Conservation (phyloP, 2,329 filamentous ascomycete species). For the Fusarium udum region DNA sequence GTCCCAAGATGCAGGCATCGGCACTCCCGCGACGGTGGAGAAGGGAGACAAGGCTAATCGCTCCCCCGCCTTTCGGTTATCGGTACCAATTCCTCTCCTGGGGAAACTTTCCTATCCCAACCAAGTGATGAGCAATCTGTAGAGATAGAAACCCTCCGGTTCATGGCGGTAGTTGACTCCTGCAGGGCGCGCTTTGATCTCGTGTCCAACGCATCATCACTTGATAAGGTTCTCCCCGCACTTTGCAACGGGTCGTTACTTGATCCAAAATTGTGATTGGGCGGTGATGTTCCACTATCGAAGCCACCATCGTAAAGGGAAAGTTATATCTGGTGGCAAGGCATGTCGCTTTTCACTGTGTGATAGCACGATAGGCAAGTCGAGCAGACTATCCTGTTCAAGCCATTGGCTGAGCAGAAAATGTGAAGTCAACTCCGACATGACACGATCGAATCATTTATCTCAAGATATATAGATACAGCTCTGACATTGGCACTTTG, state of each 20-base stretch:
- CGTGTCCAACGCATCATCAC: background rate
- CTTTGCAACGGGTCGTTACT: no score
- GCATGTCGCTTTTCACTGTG: background rate
- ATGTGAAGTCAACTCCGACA: background rate
- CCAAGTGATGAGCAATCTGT: no score
- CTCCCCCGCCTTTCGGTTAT: conserved; percentile 16
- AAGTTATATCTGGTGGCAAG: conserved; percentile 22
- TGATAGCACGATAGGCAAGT: conserved; percentile 1
- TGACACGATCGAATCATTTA: background rate
- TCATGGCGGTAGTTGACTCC: background rate
- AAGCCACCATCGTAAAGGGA: conserved; percentile 5
- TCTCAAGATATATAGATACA: background rate
- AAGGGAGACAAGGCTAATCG: conserved; percentile 1
- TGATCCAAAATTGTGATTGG: background rate
- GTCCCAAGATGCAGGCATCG: background rate
- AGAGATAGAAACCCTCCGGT: background rate
- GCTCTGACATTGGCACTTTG: background rate
- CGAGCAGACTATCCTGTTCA: background rate
- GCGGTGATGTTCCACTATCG: background rate
- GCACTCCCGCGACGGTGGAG: background rate
- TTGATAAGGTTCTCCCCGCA: conserved; percentile 1
- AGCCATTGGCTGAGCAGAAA: background rate
- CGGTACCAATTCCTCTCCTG: background rate
- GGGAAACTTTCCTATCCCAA: conserved; percentile 21
- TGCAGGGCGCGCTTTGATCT: background rate